phyloP scores from a whole-genome alignment of 2,329 filamentous ascomycete species.

The Diplodia intermedia region DNA sequence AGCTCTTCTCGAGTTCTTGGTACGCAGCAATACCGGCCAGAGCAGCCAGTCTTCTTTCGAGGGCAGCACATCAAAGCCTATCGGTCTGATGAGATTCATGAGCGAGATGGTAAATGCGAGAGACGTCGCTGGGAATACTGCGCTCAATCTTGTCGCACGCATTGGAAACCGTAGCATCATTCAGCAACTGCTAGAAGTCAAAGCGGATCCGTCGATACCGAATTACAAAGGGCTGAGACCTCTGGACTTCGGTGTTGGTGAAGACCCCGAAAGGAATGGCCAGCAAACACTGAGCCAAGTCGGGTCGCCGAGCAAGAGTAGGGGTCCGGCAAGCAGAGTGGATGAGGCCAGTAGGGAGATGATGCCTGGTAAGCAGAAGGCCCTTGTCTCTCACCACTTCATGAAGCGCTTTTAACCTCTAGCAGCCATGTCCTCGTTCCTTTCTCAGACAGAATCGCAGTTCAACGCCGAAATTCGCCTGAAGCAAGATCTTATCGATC shows the following conservation, averaged over 20 bases:
- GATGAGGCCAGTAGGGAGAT: conserved; percentile 81
- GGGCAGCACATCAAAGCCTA: conserved; percentile 72
- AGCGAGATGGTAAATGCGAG: conserved; percentile 95
- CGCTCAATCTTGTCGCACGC: conserved; percentile 88
- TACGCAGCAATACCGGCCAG: conserved; percentile 67
- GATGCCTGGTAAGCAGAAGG: conserved; percentile 69
- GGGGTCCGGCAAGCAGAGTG: conserved; percentile 56
- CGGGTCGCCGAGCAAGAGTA: conserved; percentile 47
- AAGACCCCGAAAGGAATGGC: conserved; percentile 60
- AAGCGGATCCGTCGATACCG: conserved; percentile 88
- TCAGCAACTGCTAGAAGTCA: conserved; percentile 93
- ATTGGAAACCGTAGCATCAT: conserved; percentile 95
- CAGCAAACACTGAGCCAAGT: conserved; percentile 49
- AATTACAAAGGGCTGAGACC: conserved; percentile 89
- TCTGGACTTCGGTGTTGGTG: conserved; percentile 91
- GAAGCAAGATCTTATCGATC: conserved; percentile 84
- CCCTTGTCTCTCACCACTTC: conserved; percentile 30
- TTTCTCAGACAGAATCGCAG: conserved; percentile 77
- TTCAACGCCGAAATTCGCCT: conserved; percentile 81
- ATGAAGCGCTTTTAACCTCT: conserved; percentile 34
- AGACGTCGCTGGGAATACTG: conserved; percentile 93
- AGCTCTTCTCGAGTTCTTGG: conserved; percentile 90
- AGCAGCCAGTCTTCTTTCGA: conserved; percentile 44
- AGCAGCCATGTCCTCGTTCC: conserved; percentile 78
- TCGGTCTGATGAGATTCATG: conserved; percentile 92